Evolutionary conservation across 768 basidiomycete genomes (phyloP).

Genomic region (Tylopilus rubrobrunneus): DNA sequence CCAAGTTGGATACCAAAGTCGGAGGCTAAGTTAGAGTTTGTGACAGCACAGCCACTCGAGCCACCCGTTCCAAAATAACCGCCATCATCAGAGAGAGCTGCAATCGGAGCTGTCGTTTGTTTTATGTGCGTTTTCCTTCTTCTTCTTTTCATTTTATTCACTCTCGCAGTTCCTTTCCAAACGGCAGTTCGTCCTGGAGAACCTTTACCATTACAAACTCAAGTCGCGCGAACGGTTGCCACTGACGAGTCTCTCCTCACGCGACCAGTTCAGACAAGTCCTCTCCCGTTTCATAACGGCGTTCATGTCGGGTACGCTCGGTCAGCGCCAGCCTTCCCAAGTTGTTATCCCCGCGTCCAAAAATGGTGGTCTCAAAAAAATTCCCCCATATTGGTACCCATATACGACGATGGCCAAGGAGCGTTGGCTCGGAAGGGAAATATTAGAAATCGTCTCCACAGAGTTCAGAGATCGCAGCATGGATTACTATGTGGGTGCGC

Average conservation of each 20-base stretch:
- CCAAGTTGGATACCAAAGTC: no score
- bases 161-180: conserved; percentile 18
- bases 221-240: conserved; percentile 31
- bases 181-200: conserved; percentile 30
- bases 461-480: conserved; percentile 92
- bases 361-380: conserved; percentile 62
- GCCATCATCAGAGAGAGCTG: conserved; percentile 15
- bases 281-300: conserved; percentile 49
- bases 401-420: conserved; percentile 92
- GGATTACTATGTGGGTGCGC: conserved; percentile 85
- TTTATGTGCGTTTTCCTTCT: conserved; percentile 7
- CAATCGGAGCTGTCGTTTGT: conserved; percentile 23
- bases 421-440: conserved; percentile 82
- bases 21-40: no score
- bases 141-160: not conserved
- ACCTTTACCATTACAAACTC: conserved; percentile 23
- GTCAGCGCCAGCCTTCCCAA: conserved; percentile 27
- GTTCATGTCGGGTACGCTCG: conserved; percentile 38
- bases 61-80: conserved; percentile 12
- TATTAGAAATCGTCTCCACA: conserved; percentile 88
- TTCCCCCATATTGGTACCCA: conserved; percentile 88
- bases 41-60: conserved; percentile 13
- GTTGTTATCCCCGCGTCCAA: conserved; percentile 10
- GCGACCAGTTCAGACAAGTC: conserved; percentile 56
- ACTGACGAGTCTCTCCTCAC: conserved; percentile 46